Base-by-base conservation (phyloP, 1,284 basidiomycete species). In the Ustilago xerochloae region DNA sequence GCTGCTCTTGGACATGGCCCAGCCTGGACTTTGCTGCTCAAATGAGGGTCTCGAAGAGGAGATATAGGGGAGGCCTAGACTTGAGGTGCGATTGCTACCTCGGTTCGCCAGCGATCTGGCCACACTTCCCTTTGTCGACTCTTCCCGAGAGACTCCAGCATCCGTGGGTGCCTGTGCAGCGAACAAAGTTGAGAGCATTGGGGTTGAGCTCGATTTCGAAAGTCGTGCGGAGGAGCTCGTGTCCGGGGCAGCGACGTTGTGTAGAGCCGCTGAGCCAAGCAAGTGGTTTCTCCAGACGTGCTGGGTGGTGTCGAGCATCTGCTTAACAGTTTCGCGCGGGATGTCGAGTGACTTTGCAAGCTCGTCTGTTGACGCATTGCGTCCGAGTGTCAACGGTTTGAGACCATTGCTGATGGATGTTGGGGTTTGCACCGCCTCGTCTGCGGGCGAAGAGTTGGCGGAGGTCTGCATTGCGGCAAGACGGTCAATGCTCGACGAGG, bases 281-380 rank as follows among this genome's bases (percentile, higher is more conserved):
- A 59, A 16, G 41, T 73, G 70, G 30, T 46, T 73, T 4, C 61
- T 60, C 70, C 70, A 73, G 2, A 73, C 64, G 18, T 67, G 64
- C 38, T 73, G 64, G 8, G 70, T 63, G 3, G 70, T 68, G n/a
- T 67, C 61, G 35, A 73, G 57, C 70, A 73, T 73, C 53, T 73
- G 70, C 56, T 57, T 57, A 54, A 68, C 57, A 1, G 70, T 61
- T 4, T 73, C 64, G 33, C 61, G 60, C n/a, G 70, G 64, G 12
- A 73, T 67, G 18, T 63, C 70, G 46, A 73, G 60, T n/a, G 70
- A 67, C 28, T 43, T 53, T n/a, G 64, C 64, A 9, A 73, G 48
- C 48, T 73, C 64, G 16, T 51, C 61, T 2, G 64, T 63, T 1
- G 64, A 67, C 16, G 61, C 60, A n/a, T 29, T 64, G 24, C 49